These are phyloP conservation scores for Ichthyophthirius multifiliis DNA, from an alignment of 169 alveolate species.

Conservation along the genomic window DNA sequence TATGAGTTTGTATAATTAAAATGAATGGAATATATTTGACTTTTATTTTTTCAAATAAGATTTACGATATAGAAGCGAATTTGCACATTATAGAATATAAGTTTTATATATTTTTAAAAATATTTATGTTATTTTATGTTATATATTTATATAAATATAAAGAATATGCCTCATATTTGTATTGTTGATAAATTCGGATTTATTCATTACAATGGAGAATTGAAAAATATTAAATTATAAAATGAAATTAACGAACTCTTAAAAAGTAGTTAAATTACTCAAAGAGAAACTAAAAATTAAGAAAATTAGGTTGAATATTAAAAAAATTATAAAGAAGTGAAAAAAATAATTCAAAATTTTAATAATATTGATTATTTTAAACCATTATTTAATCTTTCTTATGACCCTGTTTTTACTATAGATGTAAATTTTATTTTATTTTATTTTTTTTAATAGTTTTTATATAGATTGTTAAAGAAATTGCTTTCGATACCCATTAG, in stretches of 20 bases:
- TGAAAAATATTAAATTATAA: not conserved
- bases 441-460: not conserved
- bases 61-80: slow-evolving; percentile 6
- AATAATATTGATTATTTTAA: not conserved
- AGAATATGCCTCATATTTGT: slow-evolving; percentile 2
- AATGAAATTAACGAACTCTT: not conserved
- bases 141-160: not conserved
- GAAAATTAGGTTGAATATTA: not conserved
- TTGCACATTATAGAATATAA: not conserved
- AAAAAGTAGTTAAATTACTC: not conserved
- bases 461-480: not conserved
- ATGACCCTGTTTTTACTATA: not conserved
- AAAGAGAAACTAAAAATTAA: not conserved
- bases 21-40: not conserved
- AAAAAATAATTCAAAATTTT: not conserved
- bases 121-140: not conserved
- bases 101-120: too few relatives aligned
- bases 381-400: not conserved
- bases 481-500: not conserved
- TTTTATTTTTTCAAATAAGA: not conserved
- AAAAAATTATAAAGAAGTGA: not conserved
- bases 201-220: not conserved
- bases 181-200: not conserved
- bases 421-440: not conserved
- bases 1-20: not conserved